Evolutionary conservation across 1,284 basidiomycete genomes (phyloP), one percentile per base, ranked within the genome.

Genomic region (Tausonia pullulans): DNA sequence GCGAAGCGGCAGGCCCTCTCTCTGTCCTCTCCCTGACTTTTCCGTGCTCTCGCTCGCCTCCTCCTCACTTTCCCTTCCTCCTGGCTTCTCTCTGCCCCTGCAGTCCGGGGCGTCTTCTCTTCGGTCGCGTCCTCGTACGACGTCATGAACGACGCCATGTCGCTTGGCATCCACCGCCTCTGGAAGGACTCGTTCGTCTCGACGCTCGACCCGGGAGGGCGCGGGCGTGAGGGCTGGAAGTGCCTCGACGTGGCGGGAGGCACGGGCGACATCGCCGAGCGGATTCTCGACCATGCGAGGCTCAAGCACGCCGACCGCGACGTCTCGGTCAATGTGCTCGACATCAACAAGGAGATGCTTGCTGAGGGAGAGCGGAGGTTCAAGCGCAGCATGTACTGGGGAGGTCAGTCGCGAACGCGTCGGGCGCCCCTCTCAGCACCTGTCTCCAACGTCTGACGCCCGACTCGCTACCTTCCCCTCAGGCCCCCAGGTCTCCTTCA

Each of bases 101-200:
- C 68, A 74, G 95, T 99, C 65, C 90, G 89, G 70, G 82, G 83
- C 68, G 94, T 99, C 63, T 99, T 99, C 78, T 87, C 90, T 71
- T 95, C 90, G 4, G 95, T 99, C 63, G 93, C 96, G 53, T 89
- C 90, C 52, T 90, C 85, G 62, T 99, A 98, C 77, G 95, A 98
- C 77, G 76, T 98, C 53, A 97, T 98, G 94, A 99, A 99, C 81
- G 96, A 98, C 74, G 91, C 93, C 41, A 91, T 95, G 79, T 98
- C 95, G 5, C 78, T 98, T 66, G 96, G 96, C 46, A 87, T 98
- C 41, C 96, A 98, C 74, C 83, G 96, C 56, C 79, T 98, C 43
- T 99, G 96, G 96, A 99, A 98, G 78, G 93, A 98, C 76, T 83
- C 86, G 54, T 93, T 91, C 74, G 88, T 99, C 52, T 81, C 84